phyloP scores from a whole-genome alignment of 306 rosid genomes.

The Rubus parviflorus region DNA sequence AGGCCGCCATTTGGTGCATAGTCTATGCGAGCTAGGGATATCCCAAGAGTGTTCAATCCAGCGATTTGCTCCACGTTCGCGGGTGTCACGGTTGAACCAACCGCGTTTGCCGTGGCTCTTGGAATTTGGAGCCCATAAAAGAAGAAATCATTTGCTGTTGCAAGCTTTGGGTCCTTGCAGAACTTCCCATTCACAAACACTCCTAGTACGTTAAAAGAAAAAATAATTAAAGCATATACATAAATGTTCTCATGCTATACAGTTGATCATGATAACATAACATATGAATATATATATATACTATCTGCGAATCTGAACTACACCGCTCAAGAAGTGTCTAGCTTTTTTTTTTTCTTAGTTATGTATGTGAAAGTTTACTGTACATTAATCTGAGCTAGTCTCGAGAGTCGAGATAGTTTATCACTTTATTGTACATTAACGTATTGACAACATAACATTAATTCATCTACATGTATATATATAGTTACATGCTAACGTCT shows the following conservation, averaged over 20 bases:
- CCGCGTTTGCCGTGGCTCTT: neutral
- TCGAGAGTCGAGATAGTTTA: no score
- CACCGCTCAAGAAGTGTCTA: no score
- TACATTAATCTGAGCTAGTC: no score
- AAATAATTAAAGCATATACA: neutral
- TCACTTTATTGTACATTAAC: no score
- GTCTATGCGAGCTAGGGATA: conserved; percentile 12
- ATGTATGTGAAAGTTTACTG: no score
- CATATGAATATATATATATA: no score
- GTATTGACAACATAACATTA: no score
- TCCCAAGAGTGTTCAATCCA: conserved; percentile 1
- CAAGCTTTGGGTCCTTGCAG: conserved; percentile 7
- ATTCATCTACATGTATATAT: neutral
- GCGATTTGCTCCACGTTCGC: conserved; percentile 10
- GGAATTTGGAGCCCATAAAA: neutral
- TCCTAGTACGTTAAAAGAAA: neutral
- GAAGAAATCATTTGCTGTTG: conserved; percentile 1
- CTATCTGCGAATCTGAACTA: no score
- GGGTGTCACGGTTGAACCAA: neutral
- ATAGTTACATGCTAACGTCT: no score
- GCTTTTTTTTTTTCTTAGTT: no score
- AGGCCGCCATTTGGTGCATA: conserved; percentile 4
- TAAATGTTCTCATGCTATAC: no score
- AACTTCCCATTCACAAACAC: conserved; percentile 11
- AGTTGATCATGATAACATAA: no score